phyloP scores from a whole-genome alignment of 257 asterid species.

The Solanum paucissectum region DNA sequence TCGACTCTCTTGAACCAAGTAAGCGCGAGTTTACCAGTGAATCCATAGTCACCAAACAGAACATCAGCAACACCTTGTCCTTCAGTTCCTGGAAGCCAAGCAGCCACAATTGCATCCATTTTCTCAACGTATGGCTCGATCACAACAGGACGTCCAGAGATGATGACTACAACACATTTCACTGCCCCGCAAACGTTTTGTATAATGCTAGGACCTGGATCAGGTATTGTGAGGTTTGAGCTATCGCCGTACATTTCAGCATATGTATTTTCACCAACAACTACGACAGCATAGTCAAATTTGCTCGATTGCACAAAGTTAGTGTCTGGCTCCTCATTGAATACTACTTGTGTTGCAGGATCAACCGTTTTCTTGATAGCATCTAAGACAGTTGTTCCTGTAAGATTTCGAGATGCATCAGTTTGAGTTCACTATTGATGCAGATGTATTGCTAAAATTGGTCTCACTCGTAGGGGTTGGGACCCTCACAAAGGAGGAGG shows the following conservation, averaged over 20 bases:
- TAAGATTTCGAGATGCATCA: neutral
- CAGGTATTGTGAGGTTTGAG: conserved; percentile 25
- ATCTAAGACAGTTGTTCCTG: conserved; percentile 38
- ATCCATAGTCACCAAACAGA: conserved; percentile 34
- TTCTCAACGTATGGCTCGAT: conserved; percentile 21
- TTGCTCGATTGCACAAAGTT: conserved; percentile 8
- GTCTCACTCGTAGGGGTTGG: neutral
- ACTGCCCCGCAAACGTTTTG: conserved; percentile 18
- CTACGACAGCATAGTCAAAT: conserved; percentile 34
- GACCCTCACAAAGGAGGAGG: neutral
- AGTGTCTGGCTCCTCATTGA: conserved; percentile 25
- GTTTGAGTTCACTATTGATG: neutral
- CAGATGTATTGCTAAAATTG: neutral
- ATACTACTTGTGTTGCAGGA: conserved; percentile 25
- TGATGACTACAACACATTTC: conserved; percentile 29
- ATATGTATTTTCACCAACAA: conserved; percentile 44
- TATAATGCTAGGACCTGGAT: conserved; percentile 29
- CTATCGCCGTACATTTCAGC: conserved; percentile 38
- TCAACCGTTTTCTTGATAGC: conserved; percentile 27
- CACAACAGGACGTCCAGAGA: conserved; percentile 36
- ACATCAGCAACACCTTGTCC: conserved; percentile 43
- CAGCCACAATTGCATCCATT: conserved; percentile 34
- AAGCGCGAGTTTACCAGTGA: conserved; percentile 31
- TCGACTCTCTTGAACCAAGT: conserved; percentile 38
- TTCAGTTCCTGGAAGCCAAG: conserved; percentile 47